A percentile compares a stretch with the other conserved stretches of the same genome.
phyloP scores from a whole-genome alignment of 2,329 filamentous ascomycete species.

The Epichloe scottii region DNA sequence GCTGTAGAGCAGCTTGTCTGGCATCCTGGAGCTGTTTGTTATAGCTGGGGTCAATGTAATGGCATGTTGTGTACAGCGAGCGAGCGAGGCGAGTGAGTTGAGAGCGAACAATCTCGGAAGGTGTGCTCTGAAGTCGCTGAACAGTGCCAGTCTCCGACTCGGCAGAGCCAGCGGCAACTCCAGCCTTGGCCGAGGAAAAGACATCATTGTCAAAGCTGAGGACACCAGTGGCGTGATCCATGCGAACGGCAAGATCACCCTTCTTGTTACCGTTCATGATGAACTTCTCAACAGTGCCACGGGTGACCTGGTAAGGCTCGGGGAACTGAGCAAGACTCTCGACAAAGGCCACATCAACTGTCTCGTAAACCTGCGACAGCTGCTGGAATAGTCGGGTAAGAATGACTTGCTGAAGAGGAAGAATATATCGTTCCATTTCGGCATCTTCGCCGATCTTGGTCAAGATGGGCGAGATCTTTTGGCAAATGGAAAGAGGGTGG shows the following conservation, averaged over 20 bases:
- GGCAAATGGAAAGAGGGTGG: conserved; percentile 95
- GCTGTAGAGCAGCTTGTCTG: conserved; percentile 66
- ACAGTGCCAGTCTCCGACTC: conserved; percentile 76
- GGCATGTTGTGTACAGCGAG: conserved; percentile 82
- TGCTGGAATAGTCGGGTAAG: conserved; percentile 97
- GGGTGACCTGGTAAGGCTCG: conserved; percentile 85
- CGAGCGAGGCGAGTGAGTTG: conserved; percentile 87
- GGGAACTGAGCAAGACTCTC: conserved; percentile 91
- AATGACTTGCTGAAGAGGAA: conserved; percentile 95
- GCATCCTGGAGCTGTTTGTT: conserved; percentile 69
- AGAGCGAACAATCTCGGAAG: conserved; percentile 91
- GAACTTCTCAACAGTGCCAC: conserved; percentile 94
- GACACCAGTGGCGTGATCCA: conserved; percentile 89
- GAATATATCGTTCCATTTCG: conserved; percentile 95
- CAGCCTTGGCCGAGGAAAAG: conserved; percentile 90
- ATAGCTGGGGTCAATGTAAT: conserved; percentile 87
- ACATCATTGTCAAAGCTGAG: conserved; percentile 97
- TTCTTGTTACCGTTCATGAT: conserved; percentile 99
- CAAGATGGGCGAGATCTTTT: conserved; percentile 96
- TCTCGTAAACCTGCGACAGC: conserved; percentile 96
- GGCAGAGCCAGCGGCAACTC: conserved; percentile 72
- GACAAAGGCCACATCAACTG: conserved; percentile 87
- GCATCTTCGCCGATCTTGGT: conserved; percentile 84
- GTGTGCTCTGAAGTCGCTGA: conserved; percentile 93
- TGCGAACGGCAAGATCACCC: conserved; percentile 89